Conservation (phyloP, 2,329 filamentous ascomycete genomes). For the Neoscytalidium dimidiatum region DNA sequence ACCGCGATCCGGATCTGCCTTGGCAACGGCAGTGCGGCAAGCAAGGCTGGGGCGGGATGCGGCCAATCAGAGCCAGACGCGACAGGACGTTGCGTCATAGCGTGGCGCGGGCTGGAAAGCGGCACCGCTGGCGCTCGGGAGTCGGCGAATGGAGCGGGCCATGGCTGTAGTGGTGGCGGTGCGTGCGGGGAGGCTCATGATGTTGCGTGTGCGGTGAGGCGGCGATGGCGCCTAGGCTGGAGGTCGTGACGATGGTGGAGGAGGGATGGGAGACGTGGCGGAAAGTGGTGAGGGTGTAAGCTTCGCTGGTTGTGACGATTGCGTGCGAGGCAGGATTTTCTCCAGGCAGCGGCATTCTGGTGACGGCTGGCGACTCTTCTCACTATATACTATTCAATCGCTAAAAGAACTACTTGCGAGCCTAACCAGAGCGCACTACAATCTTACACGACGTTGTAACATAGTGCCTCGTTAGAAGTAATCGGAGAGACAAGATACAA, state of each 20-base stretch:
- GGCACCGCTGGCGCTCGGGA: background rate
- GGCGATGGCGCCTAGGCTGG: background rate
- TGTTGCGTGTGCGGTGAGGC: background rate
- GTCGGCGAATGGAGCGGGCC: background rate
- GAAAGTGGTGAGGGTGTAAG: background rate
- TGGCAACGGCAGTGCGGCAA: background rate
- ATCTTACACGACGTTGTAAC: too few relatives aligned
- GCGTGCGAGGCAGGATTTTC: background rate
- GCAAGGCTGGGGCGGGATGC: background rate
- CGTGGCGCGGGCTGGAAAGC: background rate
- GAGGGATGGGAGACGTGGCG: background rate
- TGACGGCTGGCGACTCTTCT: too few relatives aligned
- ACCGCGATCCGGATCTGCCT: conserved; percentile 4
- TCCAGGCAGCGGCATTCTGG: background rate
- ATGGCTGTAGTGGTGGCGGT: background rate
- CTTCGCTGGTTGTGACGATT: background rate
- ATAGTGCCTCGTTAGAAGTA: too few relatives aligned
- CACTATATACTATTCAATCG: too few relatives aligned
- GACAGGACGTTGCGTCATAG: background rate
- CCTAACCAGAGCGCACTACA: too few relatives aligned
- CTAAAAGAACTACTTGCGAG: too few relatives aligned
- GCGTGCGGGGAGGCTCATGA: background rate
- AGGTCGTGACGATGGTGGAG: background rate
- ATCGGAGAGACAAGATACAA: too few relatives aligned
- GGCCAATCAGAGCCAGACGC: background rate